Conservation (phyloP, 2,329 filamentous ascomycete species). For the Botryosphaeria agaves region DNA sequence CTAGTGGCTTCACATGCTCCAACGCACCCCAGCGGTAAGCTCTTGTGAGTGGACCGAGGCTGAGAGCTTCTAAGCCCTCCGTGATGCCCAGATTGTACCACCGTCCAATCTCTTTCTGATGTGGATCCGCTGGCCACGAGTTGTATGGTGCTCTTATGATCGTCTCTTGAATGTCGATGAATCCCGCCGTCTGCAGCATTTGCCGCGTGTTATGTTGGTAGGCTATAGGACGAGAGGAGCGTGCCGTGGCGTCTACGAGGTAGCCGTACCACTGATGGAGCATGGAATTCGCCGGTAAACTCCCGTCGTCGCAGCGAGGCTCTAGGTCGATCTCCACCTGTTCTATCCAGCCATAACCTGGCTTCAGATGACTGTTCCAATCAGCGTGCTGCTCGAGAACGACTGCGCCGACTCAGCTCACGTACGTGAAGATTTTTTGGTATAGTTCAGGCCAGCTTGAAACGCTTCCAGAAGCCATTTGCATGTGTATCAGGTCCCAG, state of each 20-base stretch:
- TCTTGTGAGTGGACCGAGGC: constrained; percentile 54
- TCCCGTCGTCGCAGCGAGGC: constrained; percentile 53
- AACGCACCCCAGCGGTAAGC: constrained; percentile 41
- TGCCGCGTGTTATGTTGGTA: constrained; percentile 44
- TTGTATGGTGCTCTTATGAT: constrained; percentile 55
- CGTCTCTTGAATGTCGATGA: constrained; percentile 59
- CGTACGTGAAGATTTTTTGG: constrained; percentile 47
- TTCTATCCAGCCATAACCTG: constrained; percentile 60
- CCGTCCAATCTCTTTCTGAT: constrained; percentile 50
- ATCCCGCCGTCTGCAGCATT: constrained; percentile 53
- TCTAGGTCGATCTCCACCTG: constrained; percentile 79
- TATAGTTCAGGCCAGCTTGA: constrained; percentile 62
- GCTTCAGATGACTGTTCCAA: constrained; percentile 49
- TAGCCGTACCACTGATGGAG: constrained; percentile 53
- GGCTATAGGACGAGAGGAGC: constrained; percentile 45
- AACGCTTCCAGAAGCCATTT: constrained; percentile 64
- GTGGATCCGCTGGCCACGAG: constrained; percentile 48
- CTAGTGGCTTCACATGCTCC: constrained; percentile 43
- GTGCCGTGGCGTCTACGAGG: constrained; percentile 49
- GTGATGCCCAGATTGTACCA: constrained; percentile 74
- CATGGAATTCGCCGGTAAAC: constrained; percentile 37
- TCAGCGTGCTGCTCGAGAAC: neutral
- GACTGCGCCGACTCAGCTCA: neutral
- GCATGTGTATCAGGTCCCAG: constrained; percentile 72
- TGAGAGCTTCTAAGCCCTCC: constrained; percentile 55